Percentiles rank a stretch among this genome's conserved stretches.
phyloP scores from a whole-genome alignment of 106 monocot species.

The Amphibolis antarctica region DNA sequence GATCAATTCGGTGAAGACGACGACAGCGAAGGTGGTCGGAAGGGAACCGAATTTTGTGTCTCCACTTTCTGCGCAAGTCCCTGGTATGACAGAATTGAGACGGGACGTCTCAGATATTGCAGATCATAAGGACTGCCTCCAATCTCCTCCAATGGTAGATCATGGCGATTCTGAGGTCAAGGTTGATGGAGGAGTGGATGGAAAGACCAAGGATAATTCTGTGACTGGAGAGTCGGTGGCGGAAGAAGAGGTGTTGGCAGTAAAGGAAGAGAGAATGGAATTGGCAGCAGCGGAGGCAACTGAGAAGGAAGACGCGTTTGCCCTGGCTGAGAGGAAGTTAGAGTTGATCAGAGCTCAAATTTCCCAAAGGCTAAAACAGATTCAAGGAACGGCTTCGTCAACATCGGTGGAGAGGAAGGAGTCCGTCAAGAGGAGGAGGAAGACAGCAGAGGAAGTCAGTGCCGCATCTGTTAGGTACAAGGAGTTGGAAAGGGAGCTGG shows the following conservation, averaged over 20 bases:
- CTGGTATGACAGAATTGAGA: background rate
- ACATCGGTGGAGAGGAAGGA: conserved; percentile 50
- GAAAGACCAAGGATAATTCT: background rate
- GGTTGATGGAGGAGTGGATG: background rate
- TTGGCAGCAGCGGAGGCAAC: background rate
- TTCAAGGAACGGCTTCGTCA: conserved; percentile 26
- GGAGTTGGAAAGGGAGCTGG: conserved; percentile 69
- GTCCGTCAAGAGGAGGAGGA: conserved; percentile 39
- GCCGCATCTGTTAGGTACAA: conserved; percentile 22
- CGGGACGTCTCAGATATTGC: background rate
- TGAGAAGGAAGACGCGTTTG: conserved; percentile 14
- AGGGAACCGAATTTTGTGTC: too few species aligned
- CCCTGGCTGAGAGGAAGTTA: conserved; percentile 33
- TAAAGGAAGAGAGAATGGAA: background rate
- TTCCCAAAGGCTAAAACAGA: conserved; percentile 24
- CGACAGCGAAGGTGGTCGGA: background rate
- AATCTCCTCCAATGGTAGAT: background rate
- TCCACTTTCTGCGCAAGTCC: too few species aligned
- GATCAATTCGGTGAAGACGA: background rate
- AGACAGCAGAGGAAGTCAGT: conserved; percentile 31
- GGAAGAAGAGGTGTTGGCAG: conserved; percentile 1
- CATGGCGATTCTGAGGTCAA: background rate
- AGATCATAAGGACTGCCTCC: background rate
- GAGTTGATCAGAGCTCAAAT: conserved; percentile 41
- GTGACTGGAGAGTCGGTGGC: background rate